Evolutionary conservation across 78 protist species (phyloP).

Genomic region (Dictyostelium discoideum): DNA sequence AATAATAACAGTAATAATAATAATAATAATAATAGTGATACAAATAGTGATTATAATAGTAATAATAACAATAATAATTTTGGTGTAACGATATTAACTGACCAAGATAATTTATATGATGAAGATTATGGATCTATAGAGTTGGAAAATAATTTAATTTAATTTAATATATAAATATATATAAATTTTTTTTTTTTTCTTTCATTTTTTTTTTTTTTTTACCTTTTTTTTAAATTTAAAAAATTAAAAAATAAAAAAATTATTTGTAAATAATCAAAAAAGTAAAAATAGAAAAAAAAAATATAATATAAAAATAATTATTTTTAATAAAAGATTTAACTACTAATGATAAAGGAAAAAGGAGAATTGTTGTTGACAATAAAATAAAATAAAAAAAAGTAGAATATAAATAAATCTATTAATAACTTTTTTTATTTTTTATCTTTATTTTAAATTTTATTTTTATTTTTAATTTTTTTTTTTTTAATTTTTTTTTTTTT

Average conservation of each 20-base stretch:
- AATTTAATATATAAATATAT: not conserved
- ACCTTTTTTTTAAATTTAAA: not conserved
- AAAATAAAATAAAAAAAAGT: too few relatives aligned
- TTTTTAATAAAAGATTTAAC: too few relatives aligned
- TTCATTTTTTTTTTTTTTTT: not conserved
- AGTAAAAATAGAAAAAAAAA: too few relatives aligned
- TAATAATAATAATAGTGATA: not conserved
- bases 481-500: too few relatives aligned
- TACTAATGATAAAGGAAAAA: not conserved
- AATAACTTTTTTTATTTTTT: too few relatives aligned
- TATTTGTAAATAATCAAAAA: too few relatives aligned
- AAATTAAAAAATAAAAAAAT: too few relatives aligned
- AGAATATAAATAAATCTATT: too few relatives aligned
- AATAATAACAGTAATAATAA: not conserved
- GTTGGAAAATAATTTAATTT: constrained; percentile 3
- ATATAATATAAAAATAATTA: too few relatives aligned
- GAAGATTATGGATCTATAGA: not conserved
- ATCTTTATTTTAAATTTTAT: too few relatives aligned
- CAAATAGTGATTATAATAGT: not conserved
- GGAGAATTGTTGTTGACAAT: not conserved
- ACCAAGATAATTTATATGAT: not conserved
- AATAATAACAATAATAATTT: not conserved
- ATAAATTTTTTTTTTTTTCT: not conserved
- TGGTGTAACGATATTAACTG: not conserved
- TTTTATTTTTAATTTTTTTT: too few relatives aligned